Conservation (phyloP, 495 filamentous ascomycete species). For the Symbiotaphrina buchneri region DNA sequence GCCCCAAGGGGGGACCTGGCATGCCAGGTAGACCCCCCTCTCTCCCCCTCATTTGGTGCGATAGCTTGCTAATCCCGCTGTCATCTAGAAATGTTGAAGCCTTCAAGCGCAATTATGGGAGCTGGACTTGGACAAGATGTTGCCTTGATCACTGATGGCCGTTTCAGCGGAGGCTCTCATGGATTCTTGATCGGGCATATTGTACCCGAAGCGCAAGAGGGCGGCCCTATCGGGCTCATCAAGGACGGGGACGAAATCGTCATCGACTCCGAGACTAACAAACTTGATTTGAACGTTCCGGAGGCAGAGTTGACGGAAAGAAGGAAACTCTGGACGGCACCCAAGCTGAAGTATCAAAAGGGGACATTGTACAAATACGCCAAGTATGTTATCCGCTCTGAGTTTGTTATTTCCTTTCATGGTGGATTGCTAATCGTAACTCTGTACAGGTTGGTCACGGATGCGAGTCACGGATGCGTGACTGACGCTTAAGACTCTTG, state of each 20-base stretch:
- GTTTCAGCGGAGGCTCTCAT: slow-evolving; percentile 58
- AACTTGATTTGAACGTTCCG: slow-evolving; percentile 34
- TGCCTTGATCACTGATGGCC: slow-evolving; percentile 56
- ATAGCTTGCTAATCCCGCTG: not conserved
- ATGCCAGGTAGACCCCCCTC: slow-evolving; percentile 32
- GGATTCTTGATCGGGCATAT: slow-evolving; percentile 59
- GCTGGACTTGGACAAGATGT: slow-evolving; percentile 66
- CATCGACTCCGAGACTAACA: slow-evolving; percentile 45
- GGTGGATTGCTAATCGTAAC: not conserved
- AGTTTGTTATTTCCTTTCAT: not conserved
- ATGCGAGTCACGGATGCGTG: slow-evolving; percentile 64
- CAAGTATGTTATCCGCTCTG: slow-evolving; percentile 12
- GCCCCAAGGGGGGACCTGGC: slow-evolving; percentile 56
- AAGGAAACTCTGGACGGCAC: slow-evolving; percentile 40
- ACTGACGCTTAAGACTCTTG: slow-evolving; percentile 27
- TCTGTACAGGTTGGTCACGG: slow-evolving; percentile 25
- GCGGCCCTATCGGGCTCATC: slow-evolving; percentile 46
- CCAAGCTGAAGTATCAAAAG: slow-evolving; percentile 36
- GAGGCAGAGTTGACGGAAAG: slow-evolving; percentile 41
- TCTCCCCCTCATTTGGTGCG: not conserved
- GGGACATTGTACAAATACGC: slow-evolving; percentile 66
- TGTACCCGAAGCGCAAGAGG: slow-evolving; percentile 46
- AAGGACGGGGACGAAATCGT: slow-evolving; percentile 43
- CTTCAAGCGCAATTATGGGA: slow-evolving; percentile 65
- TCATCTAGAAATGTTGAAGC: slow-evolving; percentile 79